These are phyloP conservation scores for Diplodia corticola DNA, from an alignment of 2,329 filamentous ascomycete genomes.

Conservation along the genomic window DNA sequence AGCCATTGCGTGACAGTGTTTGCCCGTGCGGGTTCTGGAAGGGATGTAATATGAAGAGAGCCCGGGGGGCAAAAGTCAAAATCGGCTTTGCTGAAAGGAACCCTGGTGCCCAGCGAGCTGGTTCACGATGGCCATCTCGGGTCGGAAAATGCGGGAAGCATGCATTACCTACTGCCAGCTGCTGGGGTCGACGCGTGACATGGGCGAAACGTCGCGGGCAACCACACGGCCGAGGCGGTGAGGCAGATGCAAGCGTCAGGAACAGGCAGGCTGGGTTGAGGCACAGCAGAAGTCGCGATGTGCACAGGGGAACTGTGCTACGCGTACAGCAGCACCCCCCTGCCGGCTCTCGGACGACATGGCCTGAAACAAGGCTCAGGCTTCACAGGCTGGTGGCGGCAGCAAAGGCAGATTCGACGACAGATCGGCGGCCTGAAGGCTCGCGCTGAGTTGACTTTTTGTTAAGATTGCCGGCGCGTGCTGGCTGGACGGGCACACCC, in stretches of 20 bases:
- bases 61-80: no score
- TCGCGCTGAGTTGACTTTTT: neutral
- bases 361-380: constrained; percentile 15
- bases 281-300: constrained; percentile 7
- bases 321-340: constrained; percentile 11
- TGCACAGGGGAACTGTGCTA: constrained; percentile 6
- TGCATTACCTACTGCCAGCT: neutral
- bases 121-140: no score
- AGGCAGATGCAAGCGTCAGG: constrained; percentile 6
- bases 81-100: no score
- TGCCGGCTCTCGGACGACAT: neutral
- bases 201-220: neutral
- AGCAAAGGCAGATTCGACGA: neutral
- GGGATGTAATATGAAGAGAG: no score
- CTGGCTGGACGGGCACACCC: neutral
- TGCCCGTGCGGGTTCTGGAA: neutral
- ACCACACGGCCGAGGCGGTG: constrained; percentile 1
- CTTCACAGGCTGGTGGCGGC: neutral
- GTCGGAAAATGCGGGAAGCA: no score
- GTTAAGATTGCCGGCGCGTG: neutral
- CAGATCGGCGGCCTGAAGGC: neutral
- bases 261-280: constrained; percentile 1
- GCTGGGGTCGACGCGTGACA: neutral
- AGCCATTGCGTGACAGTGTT: neutral
- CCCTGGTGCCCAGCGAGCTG: no score